Conservation (phyloP, 352 stramenopile species). For the Pythium coloratum region DNA sequence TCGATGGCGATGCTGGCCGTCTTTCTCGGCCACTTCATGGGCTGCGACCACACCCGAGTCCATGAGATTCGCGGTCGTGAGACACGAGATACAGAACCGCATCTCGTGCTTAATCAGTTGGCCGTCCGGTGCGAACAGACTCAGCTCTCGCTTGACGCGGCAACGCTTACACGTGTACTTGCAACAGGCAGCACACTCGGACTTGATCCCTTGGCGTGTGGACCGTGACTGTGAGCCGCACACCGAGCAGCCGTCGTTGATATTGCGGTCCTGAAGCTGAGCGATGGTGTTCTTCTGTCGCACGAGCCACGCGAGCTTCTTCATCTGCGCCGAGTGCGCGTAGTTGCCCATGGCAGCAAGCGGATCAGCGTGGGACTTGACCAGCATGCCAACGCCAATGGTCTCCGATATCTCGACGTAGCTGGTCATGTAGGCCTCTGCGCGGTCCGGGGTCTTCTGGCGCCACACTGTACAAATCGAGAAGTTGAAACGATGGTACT, state of each 20-base stretch:
- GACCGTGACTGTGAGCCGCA: neutral
- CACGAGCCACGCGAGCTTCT: constrained; percentile 64
- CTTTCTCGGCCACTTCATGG: neutral
- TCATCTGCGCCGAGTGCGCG: constrained; percentile 62
- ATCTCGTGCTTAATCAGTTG: neutral
- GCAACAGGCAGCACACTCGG: neutral
- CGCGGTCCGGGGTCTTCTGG: constrained; percentile 23
- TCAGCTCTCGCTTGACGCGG: constrained; percentile 13
- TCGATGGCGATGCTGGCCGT: neutral
- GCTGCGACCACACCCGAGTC: neutral
- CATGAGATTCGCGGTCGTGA: neutral
- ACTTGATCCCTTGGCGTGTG: neutral
- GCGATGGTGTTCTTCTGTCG: constrained; percentile 8
- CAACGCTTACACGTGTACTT: constrained; percentile 8
- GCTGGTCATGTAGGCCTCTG: constrained; percentile 36
- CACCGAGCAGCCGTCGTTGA: neutral
- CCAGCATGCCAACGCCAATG: constrained; percentile 27
- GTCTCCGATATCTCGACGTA: constrained; percentile 38
- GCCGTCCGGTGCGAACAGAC: neutral
- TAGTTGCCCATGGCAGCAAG: constrained; percentile 35
- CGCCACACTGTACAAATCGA: constrained; percentile 53
- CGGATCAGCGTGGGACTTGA: constrained; percentile 37
- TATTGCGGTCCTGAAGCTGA: neutral
- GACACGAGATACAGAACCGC: constrained; percentile 9
- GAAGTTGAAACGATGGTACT: constrained; percentile 46